A percentile compares a stretch with the other conserved stretches of the same genome.
Conservation (phyloP, 1,139 yeast species). For the Nadsonia commutata region DNA sequence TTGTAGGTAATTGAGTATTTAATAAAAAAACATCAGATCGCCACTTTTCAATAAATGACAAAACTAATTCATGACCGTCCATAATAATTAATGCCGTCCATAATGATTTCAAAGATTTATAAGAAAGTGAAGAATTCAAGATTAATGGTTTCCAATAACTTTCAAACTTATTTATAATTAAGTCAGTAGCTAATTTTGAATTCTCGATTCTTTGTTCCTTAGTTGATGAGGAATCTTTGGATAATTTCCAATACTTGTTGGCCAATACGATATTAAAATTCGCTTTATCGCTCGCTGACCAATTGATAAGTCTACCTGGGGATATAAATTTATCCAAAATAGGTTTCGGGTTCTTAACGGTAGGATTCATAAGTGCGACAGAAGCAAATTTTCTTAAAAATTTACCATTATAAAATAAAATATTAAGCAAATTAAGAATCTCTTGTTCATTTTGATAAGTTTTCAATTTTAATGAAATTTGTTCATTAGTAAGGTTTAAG, state of each 20-base stretch:
- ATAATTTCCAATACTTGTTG: background rate
- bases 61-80: background rate
- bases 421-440: background rate
- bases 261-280: background rate
- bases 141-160: background rate
- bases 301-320: background rate
- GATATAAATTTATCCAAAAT: background rate
- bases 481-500: background rate
- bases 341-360: background rate
- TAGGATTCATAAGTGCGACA: background rate
- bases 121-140: background rate
- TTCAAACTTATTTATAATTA: background rate
- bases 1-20: background rate
- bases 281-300: background rate
- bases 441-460: background rate
- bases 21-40: background rate
- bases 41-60: background rate
- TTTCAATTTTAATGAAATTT: background rate
- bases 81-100: background rate
- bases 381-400: background rate
- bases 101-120: background rate
- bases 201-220: background rate
- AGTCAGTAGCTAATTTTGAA: background rate
- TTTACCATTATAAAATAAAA: background rate
- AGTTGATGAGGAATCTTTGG: background rate